Evolutionary conservation across 768 basidiomycete genomes (phyloP).

Genomic region (Coprinopsis strossmayeri): DNA sequence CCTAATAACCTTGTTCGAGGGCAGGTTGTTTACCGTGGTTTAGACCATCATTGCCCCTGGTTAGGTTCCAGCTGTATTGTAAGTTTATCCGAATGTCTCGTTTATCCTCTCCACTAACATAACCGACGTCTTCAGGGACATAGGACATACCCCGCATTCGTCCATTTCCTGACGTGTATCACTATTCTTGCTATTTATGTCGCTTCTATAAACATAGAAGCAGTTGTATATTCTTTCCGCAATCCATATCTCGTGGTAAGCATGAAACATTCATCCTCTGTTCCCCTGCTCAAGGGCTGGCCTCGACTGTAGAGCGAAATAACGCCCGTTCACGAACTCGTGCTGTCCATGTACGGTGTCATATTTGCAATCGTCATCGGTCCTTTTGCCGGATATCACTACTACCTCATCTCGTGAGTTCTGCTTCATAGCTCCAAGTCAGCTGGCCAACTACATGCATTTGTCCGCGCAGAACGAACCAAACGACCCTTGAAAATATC

Average conservation of each 20-base stretch:
- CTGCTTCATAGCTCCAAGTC: constrained; percentile 1
- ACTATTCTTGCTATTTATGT: constrained; percentile 61
- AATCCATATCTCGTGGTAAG: constrained; percentile 60
- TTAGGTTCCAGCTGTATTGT: constrained; percentile 73
- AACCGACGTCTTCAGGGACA: constrained; percentile 48
- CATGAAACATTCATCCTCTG: constrained; percentile 2
- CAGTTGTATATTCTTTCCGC: constrained; percentile 59
- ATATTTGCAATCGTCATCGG: constrained; percentile 63
- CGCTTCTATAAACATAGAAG: constrained; percentile 41
- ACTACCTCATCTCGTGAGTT: constrained; percentile 51
- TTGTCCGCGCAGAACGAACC: constrained; percentile 56
- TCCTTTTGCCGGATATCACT: constrained; percentile 69
- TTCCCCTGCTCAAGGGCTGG: background rate
- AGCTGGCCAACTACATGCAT: background rate
- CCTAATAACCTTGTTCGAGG: background rate
- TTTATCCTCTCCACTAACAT: no score
- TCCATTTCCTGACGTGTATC: constrained; percentile 66
- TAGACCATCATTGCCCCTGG: constrained; percentile 89
- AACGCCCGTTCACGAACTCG: constrained; percentile 67
- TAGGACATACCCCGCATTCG: constrained; percentile 77
- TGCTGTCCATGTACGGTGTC: constrained; percentile 52
- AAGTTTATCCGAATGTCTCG: constrained; percentile 20
- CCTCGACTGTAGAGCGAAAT: constrained; percentile 43
- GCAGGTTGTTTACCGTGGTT: constrained; percentile 8
- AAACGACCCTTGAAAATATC: constrained; percentile 77